Percentiles rank a stretch among this genome's conserved stretches.
Conservation (phyloP, 768 basidiomycete genomes). For the Boletus vinaceobasis region DNA sequence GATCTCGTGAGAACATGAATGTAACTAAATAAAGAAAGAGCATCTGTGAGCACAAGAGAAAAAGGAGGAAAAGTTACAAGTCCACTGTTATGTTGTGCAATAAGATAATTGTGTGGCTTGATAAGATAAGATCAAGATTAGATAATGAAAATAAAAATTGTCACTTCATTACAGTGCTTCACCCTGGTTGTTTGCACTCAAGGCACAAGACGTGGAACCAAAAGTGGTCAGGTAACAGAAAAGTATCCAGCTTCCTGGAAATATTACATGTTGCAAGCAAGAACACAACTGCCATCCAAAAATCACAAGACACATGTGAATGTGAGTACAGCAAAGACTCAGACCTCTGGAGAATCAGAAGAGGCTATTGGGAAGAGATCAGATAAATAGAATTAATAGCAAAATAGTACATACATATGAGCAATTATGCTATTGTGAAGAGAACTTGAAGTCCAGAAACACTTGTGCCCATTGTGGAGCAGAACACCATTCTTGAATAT, state of each 20-base stretch:
- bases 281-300: background rate
- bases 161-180: too few relatives aligned
- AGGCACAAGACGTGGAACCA: background rate
- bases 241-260: background rate
- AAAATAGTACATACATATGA: background rate
- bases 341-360: background rate
- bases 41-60: too few relatives aligned
- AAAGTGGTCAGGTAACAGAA: background rate
- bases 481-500: background rate
- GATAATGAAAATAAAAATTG: too few relatives aligned
- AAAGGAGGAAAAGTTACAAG: too few relatives aligned
- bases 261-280: background rate
- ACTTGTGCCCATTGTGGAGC: background rate
- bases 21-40: too few relatives aligned
- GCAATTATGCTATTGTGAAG: background rate
- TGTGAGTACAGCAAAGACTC: background rate
- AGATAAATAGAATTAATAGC: background rate
- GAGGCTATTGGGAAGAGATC: background rate
- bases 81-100: too few relatives aligned
- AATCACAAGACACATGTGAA: background rate
- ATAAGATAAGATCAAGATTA: too few relatives aligned
- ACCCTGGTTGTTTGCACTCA: background rate
- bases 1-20: too few relatives aligned
- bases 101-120: too few relatives aligned
- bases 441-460: background rate